A percentile compares a stretch with the other conserved stretches of the same genome.
These are phyloP conservation scores for Mucor velutinosus DNA, from an alignment of 371 early-diverging fungal genomes.

Conservation along the genomic window DNA sequence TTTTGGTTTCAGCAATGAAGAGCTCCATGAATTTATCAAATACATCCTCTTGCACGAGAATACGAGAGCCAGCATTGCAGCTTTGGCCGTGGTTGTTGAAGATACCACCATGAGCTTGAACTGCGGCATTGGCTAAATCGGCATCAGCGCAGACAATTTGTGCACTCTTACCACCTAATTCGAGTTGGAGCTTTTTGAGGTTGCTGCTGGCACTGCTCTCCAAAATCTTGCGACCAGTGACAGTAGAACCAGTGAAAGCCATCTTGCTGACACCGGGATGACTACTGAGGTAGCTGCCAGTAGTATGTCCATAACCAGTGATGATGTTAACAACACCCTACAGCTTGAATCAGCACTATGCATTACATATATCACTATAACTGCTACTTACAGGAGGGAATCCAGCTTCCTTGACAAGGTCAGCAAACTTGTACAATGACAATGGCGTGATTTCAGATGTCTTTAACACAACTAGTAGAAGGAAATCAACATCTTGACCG, in stretches of 20 bases:
- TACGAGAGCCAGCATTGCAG: slow-evolving; percentile 87
- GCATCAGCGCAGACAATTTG: slow-evolving; percentile 86
- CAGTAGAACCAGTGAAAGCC: slow-evolving; percentile 67
- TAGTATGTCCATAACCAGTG: slow-evolving; percentile 44
- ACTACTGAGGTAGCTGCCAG: slow-evolving; percentile 35
- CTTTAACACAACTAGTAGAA: slow-evolving; percentile 22
- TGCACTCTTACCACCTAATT: slow-evolving; percentile 93
- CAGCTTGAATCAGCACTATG: background rate
- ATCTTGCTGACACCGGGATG: slow-evolving; percentile 57
- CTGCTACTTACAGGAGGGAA: slow-evolving; percentile 44
- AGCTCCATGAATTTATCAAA: slow-evolving; percentile 68
- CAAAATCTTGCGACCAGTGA: slow-evolving; percentile 57
- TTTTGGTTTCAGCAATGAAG: slow-evolving; percentile 64
- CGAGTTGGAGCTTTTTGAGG: slow-evolving; percentile 79
- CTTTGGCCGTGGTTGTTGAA: slow-evolving; percentile 86
- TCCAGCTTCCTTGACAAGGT: slow-evolving; percentile 49
- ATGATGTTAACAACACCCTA: slow-evolving; percentile 76
- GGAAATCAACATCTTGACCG: background rate
- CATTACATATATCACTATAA: background rate
- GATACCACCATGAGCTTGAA: slow-evolving; percentile 68
- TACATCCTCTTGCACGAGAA: slow-evolving; percentile 83
- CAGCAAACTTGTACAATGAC: slow-evolving; percentile 48
- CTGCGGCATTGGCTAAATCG: slow-evolving; percentile 79
- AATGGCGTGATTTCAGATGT: slow-evolving; percentile 61
- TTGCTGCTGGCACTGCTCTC: slow-evolving; percentile 59